Evolutionary conservation across 2,329 filamentous ascomycete species (phyloP), one percentile per base, ranked within the genome.

Genomic region (Aspergillus chevalieri): DNA sequence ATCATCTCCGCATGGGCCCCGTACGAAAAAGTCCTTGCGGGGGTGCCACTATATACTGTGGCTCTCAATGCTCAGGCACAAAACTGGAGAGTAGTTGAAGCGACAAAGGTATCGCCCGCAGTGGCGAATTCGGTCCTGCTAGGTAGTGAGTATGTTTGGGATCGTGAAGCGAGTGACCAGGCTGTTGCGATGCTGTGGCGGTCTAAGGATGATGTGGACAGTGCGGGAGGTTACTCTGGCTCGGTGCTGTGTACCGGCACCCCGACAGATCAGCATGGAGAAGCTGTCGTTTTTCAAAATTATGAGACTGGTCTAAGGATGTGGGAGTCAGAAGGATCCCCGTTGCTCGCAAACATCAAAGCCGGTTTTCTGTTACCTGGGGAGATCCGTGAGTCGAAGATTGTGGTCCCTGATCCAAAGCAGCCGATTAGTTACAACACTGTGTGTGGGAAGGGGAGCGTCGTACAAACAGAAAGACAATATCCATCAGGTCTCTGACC

Each of bases 1-100:
- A 12, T 24, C 12, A 46, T 50, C n/a, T 24, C 48, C 14, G 48
- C 24, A 24, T 53, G 51, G 48, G 48, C 45, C 17, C 10, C 17
- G 6, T 53, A 53, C 22, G n/a, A 41, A 5, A 33, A 39, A 7
- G 49, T 42, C 6, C 41, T 51, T 21, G 45, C 28, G 17, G 47
- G 47, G 19, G 30, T 34, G 30, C 30, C 5, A 9, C 30, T 34
- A 34, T 34, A 34, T 34, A 7, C 30, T 34, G 30, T 34, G 30
- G 30, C 30, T 7, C 4, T 34, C 30, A 34, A 34, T 34, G 30
- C 30, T 34, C 30, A n/a, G 30, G 8, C 4, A 34, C 3, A 34
- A 34, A 34, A 34, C 30, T 34, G 30, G 30, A 34, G 7, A 34
- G 30, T 34, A 7, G 30, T 34, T 38, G 24, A 19, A 43, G 6